Evolutionary conservation across 768 basidiomycete species (phyloP).

Genomic region (Boletus tomentosulus): DNA sequence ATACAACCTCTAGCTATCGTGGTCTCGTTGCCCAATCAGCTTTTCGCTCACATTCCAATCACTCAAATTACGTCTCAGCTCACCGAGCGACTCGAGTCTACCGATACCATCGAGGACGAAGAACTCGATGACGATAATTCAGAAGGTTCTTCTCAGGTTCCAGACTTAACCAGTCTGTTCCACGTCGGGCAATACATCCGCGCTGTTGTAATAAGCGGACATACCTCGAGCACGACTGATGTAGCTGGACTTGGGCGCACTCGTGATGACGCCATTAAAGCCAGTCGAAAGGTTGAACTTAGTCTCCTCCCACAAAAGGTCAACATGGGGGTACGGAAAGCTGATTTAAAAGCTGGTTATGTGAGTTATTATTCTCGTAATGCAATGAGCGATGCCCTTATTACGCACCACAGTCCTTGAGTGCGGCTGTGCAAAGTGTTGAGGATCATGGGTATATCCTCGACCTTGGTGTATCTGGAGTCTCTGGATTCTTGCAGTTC

Average conservation of each 20-base stretch:
- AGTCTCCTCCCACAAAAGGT: constrained; percentile 80
- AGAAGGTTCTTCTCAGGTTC: constrained; percentile 36
- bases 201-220: constrained; percentile 66
- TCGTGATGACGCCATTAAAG: constrained; percentile 62
- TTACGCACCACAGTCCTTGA: constrained; percentile 51
- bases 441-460: constrained; percentile 96
- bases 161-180: constrained; percentile 76
- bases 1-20: constrained; percentile 87
- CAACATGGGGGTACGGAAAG: constrained; percentile 73
- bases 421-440: constrained; percentile 72
- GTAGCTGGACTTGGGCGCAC: constrained; percentile 52
- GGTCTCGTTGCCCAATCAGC: constrained; percentile 92
- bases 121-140: constrained; percentile 45
- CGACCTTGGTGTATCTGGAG: constrained; percentile 73
- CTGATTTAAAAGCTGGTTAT: constrained; percentile 71
- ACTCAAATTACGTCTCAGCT: constrained; percentile 84
- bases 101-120: constrained; percentile 46
- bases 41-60: constrained; percentile 90
- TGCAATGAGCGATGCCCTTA: constrained; percentile 4
- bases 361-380: constrained; percentile 43
- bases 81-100: constrained; percentile 64
- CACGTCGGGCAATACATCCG: constrained; percentile 82
- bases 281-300: constrained; percentile 78
- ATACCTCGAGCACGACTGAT: constrained; percentile 63
- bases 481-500: constrained; percentile 83